Percentiles rank a stretch among this genome's conserved stretches.
These are phyloP conservation scores for Funneliformis mosseae DNA, from an alignment of 192 early-diverging fungal species.

Conservation along the genomic window DNA sequence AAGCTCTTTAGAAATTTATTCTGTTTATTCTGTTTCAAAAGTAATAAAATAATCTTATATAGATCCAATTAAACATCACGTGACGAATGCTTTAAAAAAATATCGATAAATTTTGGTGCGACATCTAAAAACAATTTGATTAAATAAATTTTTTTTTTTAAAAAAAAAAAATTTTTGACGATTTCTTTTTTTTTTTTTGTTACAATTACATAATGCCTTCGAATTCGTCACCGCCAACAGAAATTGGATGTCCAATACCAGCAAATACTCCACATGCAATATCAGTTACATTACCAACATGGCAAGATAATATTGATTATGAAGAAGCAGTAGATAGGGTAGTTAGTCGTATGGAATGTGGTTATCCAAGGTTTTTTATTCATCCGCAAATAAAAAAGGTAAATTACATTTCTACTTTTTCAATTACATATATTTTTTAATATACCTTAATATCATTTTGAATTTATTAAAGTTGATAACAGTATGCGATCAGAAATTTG, in stretches of 20 bases:
- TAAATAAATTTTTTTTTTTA: no score
- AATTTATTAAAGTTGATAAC: constrained; percentile 37
- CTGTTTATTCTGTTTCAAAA: no score
- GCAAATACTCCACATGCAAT: constrained; percentile 77
- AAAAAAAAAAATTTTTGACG: no score
- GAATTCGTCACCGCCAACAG: constrained; percentile 14
- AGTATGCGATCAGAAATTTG: constrained; percentile 64
- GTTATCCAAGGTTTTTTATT: constrained; percentile 96
- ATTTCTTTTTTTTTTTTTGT: no score
- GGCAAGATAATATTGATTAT: constrained; percentile 90
- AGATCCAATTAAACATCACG: no score
- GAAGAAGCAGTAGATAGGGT: constrained; percentile 84
- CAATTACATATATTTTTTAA: background rate
- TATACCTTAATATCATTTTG: background rate
- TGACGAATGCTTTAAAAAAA: no score
- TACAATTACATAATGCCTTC: no score
- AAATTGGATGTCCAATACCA: constrained; percentile 76
- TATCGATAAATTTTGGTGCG: no score
- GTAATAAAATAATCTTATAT: no score
- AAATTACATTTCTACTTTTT: constrained; percentile 27
- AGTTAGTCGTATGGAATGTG: constrained; percentile 69
- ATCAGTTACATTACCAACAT: constrained; percentile 88
- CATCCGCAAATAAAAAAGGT: constrained; percentile 71
- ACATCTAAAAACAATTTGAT: no score
- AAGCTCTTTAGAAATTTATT: no score